Evolutionary conservation across 305 asterid genomes (phyloP).

Genomic region (Ruellia speciosa): DNA sequence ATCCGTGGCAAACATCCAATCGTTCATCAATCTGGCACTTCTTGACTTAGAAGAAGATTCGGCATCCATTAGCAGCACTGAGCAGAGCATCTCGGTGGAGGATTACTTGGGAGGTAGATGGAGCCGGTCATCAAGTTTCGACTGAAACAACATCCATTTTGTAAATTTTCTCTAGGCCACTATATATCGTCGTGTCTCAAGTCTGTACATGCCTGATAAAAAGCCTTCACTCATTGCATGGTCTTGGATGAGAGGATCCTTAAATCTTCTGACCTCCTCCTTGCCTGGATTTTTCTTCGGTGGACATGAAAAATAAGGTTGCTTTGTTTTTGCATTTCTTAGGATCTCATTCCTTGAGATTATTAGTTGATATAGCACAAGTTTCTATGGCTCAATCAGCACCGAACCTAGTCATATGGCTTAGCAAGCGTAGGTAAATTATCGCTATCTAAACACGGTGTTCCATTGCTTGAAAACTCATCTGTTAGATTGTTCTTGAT

Average conservation of each 20-base stretch:
- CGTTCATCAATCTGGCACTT: conserved; percentile 69
- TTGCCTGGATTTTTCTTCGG: too few species aligned
- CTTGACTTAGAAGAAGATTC: conserved; percentile 63
- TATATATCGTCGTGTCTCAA: not conserved
- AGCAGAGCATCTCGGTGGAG: conserved; percentile 55
- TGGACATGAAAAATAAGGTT: not conserved
- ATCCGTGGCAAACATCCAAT: conserved; percentile 49
- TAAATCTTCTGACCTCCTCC: too few species aligned
- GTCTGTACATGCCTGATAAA: conserved; percentile 15
- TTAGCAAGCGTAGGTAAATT: not conserved
- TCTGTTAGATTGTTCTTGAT: not conserved
- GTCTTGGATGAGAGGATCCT: conserved; percentile 48
- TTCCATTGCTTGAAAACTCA: not conserved
- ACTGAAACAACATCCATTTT: conserved; percentile 20
- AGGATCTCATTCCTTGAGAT: not conserved
- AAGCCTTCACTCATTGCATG: conserved; percentile 18
- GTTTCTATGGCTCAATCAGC: not conserved
- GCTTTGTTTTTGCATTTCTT: not conserved
- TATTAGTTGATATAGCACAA: not conserved
- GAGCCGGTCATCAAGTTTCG: conserved; percentile 70
- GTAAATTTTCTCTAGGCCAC: conserved; percentile 2
- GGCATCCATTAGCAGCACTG: conserved; percentile 50
- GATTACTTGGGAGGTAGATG: conserved; percentile 64
- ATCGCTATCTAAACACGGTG: not conserved
- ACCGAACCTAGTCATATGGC: not conserved